phyloP scores from a whole-genome alignment of 2,329 filamentous ascomycete genomes.

The Aspergillus cejpii region DNA sequence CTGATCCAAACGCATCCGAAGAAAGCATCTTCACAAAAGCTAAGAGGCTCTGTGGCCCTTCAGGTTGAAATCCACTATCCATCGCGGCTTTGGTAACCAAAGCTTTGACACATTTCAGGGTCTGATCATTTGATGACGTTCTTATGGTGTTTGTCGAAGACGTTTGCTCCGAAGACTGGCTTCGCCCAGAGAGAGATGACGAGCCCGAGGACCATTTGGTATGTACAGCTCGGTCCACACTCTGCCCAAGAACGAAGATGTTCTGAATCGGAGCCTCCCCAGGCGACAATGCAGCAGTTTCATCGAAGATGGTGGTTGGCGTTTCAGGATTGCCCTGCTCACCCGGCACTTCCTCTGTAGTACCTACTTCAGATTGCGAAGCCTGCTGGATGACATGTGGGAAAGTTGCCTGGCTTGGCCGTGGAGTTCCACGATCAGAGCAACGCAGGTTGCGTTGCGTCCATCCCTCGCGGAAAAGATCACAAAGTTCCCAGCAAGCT shows the following conservation, averaged over 20 bases:
- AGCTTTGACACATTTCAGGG: slow-evolving; percentile 68
- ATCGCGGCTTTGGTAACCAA: slow-evolving; percentile 79
- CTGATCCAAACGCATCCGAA: slow-evolving; percentile 68
- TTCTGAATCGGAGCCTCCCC: slow-evolving; percentile 76
- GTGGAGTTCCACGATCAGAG: slow-evolving; percentile 73
- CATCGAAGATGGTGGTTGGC: slow-evolving; percentile 90
- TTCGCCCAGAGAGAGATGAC: slow-evolving; percentile 72
- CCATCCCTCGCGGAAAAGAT: slow-evolving; percentile 89
- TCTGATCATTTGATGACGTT: slow-evolving; percentile 58
- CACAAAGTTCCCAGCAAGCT: slow-evolving; percentile 89
- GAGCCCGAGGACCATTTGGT: slow-evolving; percentile 68
- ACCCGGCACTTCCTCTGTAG: slow-evolving; percentile 22
- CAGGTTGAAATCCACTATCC: slow-evolving; percentile 70
- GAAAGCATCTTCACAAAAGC: slow-evolving; percentile 70
- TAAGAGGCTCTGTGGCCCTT: slow-evolving; percentile 54
- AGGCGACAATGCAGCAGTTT: slow-evolving; percentile 76
- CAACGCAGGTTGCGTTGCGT: slow-evolving; percentile 63
- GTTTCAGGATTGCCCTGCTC: slow-evolving; percentile 62
- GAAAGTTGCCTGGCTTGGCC: slow-evolving; percentile 71
- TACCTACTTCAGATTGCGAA: slow-evolving; percentile 36
- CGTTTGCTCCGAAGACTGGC: slow-evolving; percentile 53
- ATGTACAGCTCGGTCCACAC: slow-evolving; percentile 46
- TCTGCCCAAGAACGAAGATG: slow-evolving; percentile 76
- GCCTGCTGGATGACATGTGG: slow-evolving; percentile 51
- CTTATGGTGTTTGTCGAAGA: slow-evolving; percentile 42